These are phyloP conservation scores for Fusarium scirpi DNA, from an alignment of 2,329 filamentous ascomycete genomes.

Conservation along the genomic window DNA sequence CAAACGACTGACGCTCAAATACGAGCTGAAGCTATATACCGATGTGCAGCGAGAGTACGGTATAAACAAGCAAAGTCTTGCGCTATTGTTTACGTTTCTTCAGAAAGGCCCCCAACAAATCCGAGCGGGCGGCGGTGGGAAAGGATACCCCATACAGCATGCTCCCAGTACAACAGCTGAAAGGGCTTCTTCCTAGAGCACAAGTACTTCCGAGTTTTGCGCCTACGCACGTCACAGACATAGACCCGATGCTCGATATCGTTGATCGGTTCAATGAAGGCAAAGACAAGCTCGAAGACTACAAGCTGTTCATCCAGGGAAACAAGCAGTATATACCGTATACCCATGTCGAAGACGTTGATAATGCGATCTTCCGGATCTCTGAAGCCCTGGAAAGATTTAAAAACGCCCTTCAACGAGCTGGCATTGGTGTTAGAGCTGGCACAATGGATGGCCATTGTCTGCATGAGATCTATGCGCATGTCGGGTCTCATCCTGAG, in stretches of 20 bases:
- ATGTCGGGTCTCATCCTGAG: accelerated
- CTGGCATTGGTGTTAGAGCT: not conserved
- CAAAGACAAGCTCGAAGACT: not conserved
- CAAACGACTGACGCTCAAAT: conserved; percentile 3
- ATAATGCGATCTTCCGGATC: not conserved
- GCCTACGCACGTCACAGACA: not conserved
- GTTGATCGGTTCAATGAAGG: conserved; percentile 16
- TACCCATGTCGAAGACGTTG: not conserved
- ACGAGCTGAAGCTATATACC: conserved; percentile 24
- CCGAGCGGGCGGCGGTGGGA: not conserved
- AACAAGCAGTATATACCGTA: not conserved
- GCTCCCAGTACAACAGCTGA: conserved; percentile 5
- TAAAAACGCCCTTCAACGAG: not conserved
- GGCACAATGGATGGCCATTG: not conserved
- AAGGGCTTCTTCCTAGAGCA: not conserved
- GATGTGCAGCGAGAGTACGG: conserved; percentile 16
- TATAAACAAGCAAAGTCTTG: not conserved
- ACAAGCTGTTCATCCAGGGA: not conserved
- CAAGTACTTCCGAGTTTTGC: accelerated
- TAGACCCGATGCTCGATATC: conserved; percentile 1
- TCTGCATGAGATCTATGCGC: not conserved
- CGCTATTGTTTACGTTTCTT: conserved; percentile 7
- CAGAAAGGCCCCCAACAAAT: not conserved
- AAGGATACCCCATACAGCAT: conserved; percentile 28
- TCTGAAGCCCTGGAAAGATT: not conserved